Percentiles rank a stretch among this genome's conserved stretches.
Conservation (phyloP, 2,329 filamentous ascomycete genomes). For the Ophiognomonia clavigignenti-juglandacearum region DNA sequence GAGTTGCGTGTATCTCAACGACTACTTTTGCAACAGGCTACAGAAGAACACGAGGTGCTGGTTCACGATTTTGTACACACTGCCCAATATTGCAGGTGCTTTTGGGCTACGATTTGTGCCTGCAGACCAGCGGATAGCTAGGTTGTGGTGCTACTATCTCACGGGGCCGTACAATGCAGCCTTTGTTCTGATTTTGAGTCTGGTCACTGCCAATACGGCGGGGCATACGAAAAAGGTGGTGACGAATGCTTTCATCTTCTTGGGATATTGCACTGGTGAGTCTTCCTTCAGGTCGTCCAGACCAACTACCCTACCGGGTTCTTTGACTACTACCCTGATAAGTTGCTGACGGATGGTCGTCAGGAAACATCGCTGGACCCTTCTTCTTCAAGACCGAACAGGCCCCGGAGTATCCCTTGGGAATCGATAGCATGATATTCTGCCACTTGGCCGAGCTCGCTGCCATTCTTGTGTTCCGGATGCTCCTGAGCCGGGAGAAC, state of each 20-base stretch:
- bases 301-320: slow-evolving; percentile 14
- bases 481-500: slow-evolving; percentile 47
- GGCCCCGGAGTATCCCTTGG: slow-evolving; percentile 55
- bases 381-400: slow-evolving; percentile 55
- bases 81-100: slow-evolving; percentile 47
- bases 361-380: slow-evolving; percentile 57
- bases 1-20: slow-evolving; percentile 18
- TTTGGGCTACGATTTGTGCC: slow-evolving; percentile 48
- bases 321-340: slow-evolving; percentile 44
- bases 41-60: slow-evolving; percentile 21
- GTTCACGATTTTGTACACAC: slow-evolving; percentile 43
- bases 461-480: slow-evolving; percentile 43
- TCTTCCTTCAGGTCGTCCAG: slow-evolving; percentile 10
- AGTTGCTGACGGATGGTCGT: too few relatives aligned
- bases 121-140: slow-evolving; percentile 35
- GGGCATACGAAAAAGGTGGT: slow-evolving; percentile 22
- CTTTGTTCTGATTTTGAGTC: slow-evolving; percentile 39
- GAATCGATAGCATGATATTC: slow-evolving; percentile 56
- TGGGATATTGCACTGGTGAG: slow-evolving; percentile 17
- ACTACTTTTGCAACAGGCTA: slow-evolving; percentile 19
- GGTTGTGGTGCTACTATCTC: slow-evolving; percentile 50
- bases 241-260: slow-evolving; percentile 12
- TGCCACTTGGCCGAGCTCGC: slow-evolving; percentile 50
- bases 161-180: slow-evolving; percentile 51
- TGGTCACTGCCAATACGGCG: slow-evolving; percentile 21